These are phyloP conservation scores for Geotrichum restrictum DNA, from an alignment of 1,139 yeast genomes.

Conservation along the genomic window DNA sequence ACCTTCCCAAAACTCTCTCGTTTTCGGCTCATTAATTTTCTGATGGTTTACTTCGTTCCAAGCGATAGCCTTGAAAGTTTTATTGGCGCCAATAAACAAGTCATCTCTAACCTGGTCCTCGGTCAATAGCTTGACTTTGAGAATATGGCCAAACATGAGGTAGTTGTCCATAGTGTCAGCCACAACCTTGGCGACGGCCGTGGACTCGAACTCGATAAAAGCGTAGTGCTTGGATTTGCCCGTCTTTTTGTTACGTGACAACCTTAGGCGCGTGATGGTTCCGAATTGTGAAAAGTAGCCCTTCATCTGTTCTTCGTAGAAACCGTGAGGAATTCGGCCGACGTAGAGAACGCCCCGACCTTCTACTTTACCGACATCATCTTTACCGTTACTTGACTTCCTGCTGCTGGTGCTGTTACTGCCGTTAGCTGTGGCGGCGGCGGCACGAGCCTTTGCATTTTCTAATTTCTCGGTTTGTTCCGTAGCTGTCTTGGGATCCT, in stretches of 20 bases:
- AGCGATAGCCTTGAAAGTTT: constrained; percentile 58
- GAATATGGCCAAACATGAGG: constrained; percentile 78
- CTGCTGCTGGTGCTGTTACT: constrained; percentile 32
- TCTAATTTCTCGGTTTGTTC: constrained; percentile 20
- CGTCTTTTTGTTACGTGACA: constrained; percentile 84
- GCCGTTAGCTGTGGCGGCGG: constrained; percentile 20
- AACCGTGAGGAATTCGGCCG: constrained; percentile 90
- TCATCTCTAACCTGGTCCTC: constrained; percentile 45
- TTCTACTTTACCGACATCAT: no score
- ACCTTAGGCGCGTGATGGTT: constrained; percentile 64
- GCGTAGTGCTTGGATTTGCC: constrained; percentile 94
- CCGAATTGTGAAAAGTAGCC: constrained; percentile 90
- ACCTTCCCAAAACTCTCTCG: constrained; percentile 57
- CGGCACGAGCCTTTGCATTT: constrained; percentile 16
- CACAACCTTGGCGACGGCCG: constrained; percentile 79
- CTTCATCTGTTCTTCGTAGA: constrained; percentile 76
- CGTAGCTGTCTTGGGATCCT: constrained; percentile 9
- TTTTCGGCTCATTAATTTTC: constrained; percentile 55
- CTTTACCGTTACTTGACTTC: constrained; percentile 30
- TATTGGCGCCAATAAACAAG: constrained; percentile 53
- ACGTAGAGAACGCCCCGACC: constrained; percentile 71
- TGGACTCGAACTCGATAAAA: constrained; percentile 72
- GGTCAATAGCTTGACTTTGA: constrained; percentile 57
- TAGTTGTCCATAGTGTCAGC: constrained; percentile 96
- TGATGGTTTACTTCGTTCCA: constrained; percentile 55